Evolutionary conservation across 805 yeast species (phyloP), one percentile per base, ranked within the genome.

Genomic region (Yamadazyma takamatsuzukensis): DNA sequence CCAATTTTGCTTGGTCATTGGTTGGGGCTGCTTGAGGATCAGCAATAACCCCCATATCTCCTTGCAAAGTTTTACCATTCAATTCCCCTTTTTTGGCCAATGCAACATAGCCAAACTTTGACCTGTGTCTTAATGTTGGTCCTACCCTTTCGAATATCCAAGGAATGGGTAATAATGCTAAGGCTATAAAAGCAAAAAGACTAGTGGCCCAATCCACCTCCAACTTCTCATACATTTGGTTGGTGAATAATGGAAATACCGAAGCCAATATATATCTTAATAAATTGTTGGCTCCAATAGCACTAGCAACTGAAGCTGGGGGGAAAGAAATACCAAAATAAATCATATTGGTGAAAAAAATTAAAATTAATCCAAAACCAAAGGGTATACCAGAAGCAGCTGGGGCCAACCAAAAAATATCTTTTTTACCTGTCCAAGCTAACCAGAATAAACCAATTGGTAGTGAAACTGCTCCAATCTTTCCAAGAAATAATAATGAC

Each of bases 221-320:
- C 49, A 88, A 64, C 27, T 70, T 78, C 13, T 70, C 54, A 62
- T 82, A 80, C 95, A 88, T 84, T 59, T 87, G 96, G 14, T 78
- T 74, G 1, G 88, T 83, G 61, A 88, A 87, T 38, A 88, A 66
- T 35, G 96, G 96, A 69, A 88, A 80, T 14, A 79, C 84, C 5
- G 86, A 78, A 7, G 94, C 86, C 40, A 83, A 54, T 19, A 80
- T 45, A 52, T 85, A 86, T 61, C 96, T 74, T 36, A 80, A 57
- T 49, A 88, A 65, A 54, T 84, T 85, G 60, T 87, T 88, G 10
- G 95, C 96, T 21, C 95, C 95, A 40, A 86, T 57, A 3, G 94
- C 90, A n/a, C 90, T 80, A 0, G 96, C 95, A 15, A 86, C 82
- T 21, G 73, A 71, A 21, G 78, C 57, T 29, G 90, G 87, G 17